Percentiles rank a stretch among this genome's conserved stretches.
These are phyloP conservation scores for Ceratobasidium sp. DNA, from an alignment of 1,284 basidiomycete species.

Conservation along the genomic window DNA sequence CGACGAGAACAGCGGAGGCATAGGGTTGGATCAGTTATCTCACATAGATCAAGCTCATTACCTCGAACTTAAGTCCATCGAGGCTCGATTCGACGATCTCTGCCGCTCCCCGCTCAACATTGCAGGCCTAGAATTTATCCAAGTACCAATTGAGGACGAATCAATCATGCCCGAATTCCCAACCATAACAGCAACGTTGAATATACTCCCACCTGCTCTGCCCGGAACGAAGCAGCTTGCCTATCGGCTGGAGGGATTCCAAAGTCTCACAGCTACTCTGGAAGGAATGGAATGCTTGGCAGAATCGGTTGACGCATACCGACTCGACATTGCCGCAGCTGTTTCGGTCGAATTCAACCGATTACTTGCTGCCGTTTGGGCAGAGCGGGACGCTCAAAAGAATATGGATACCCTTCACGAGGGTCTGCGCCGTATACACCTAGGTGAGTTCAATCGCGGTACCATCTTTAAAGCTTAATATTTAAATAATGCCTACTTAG, in stretches of 20 bases:
- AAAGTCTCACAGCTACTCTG: background rate
- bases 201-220: background rate
- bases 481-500: too few species aligned
- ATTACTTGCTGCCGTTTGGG: background rate
- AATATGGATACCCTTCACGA: background rate
- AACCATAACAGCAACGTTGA: too few species aligned
- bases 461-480: too few species aligned
- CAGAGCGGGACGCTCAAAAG: background rate
- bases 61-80: background rate
- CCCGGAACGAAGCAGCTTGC: background rate
- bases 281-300: background rate
- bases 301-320: background rate
- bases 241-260: background rate
- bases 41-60: background rate
- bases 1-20: too few species aligned
- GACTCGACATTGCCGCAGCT: background rate
- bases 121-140: background rate
- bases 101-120: background rate
- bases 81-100: background rate
- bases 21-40: too few species aligned
- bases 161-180: too few species aligned
- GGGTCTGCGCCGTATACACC: constrained; percentile 1
- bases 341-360: background rate
- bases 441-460: too few species aligned
- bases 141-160: too few species aligned